Evolutionary conservation across 2,329 filamentous ascomycete genomes (phyloP).

Genomic region (Lecanicillium sp.): DNA sequence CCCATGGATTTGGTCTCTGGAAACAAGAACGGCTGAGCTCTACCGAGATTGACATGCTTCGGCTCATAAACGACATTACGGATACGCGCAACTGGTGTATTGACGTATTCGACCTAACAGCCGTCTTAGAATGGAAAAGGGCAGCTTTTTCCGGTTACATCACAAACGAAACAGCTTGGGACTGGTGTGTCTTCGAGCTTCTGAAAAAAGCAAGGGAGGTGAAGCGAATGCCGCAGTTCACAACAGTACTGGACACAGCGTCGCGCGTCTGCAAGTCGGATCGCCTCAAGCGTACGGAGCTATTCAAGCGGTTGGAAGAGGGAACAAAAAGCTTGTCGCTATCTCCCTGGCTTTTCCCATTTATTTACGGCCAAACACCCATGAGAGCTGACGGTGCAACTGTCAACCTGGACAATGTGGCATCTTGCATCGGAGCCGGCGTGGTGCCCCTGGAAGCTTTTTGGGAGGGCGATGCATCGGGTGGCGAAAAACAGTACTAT

Average conservation of each 20-base stretch:
- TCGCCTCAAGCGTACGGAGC: not conserved
- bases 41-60: not conserved
- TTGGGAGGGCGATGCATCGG: not conserved
- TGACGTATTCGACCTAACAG: not conserved
- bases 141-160: not conserved
- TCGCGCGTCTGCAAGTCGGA: not conserved
- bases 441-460: not conserved
- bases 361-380: not conserved
- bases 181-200: conserved; percentile 4
- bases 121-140: not conserved
- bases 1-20: conserved; percentile 2
- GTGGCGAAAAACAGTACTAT: not conserved
- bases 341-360: conserved; percentile 1
- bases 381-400: not conserved
- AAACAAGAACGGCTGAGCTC: not conserved
- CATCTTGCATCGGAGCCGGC: not conserved
- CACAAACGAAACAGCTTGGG: not conserved
- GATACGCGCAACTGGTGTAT: not conserved
- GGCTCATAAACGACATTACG: not conserved
- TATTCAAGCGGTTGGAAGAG: not conserved
- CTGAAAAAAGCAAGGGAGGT: not conserved
- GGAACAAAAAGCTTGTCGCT: not conserved
- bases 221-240: not conserved
- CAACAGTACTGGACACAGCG: not conserved
- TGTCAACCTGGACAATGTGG: not conserved